Evolutionary conservation across 2,329 filamentous ascomycete genomes (phyloP).

Genomic region (Colletotrichum sp.): DNA sequence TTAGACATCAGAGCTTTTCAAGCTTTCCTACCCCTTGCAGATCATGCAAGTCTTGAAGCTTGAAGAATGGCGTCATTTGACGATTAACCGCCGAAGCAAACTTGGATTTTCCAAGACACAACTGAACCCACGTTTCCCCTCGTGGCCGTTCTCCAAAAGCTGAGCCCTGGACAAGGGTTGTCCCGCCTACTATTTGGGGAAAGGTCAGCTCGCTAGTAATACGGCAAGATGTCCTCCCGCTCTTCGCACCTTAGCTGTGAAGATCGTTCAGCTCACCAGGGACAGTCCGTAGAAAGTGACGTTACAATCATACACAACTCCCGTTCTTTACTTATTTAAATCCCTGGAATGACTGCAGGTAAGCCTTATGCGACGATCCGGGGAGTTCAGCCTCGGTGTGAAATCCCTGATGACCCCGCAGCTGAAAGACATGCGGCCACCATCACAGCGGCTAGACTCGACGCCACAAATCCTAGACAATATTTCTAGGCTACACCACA

Average conservation of each 20-base stretch:
- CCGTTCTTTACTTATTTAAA: neutral
- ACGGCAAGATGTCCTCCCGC: neutral
- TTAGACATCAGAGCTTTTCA: neutral
- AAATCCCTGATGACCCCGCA: neutral
- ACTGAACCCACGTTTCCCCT: neutral
- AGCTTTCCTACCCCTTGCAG: neutral
- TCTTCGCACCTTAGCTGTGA: neutral
- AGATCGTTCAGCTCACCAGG: neutral
- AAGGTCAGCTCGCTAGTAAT: neutral
- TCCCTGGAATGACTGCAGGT: neutral
- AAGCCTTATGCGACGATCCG: neutral
- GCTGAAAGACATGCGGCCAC: neutral
- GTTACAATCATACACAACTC: neutral
- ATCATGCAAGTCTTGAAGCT: neutral
- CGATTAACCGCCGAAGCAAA: neutral
- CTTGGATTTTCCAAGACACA: slow-evolving; percentile 8
- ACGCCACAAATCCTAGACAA: neutral
- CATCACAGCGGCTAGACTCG: neutral
- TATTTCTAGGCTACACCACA: neutral
- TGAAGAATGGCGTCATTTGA: slow-evolving; percentile 4
- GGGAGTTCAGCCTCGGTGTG: neutral
- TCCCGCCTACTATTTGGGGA: neutral
- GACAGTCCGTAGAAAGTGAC: neutral
- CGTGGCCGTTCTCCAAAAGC: neutral
- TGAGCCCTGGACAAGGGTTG: neutral